Conservation (phyloP, 2,329 filamentous ascomycete species). For the Trichoderma endophyticum region DNA sequence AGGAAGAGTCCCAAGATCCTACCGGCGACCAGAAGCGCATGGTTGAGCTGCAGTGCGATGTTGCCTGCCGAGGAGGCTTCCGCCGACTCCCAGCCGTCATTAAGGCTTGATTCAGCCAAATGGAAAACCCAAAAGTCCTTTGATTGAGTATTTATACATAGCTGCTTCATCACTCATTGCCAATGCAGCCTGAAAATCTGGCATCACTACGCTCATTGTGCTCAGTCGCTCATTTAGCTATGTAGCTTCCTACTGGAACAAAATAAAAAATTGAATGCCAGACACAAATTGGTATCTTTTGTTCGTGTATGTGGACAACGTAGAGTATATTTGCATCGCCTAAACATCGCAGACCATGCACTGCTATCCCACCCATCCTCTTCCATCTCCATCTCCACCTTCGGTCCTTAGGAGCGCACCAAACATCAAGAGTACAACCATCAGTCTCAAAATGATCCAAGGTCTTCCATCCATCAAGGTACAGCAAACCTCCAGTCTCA, state of each 20-base stretch:
- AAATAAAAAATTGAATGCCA: not conserved
- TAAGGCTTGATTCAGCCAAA: not conserved
- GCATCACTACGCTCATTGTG: conserved; percentile 13
- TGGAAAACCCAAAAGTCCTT: not conserved
- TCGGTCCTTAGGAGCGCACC: not conserved
- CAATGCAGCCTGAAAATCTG: conserved; percentile 2
- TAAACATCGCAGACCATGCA: not conserved
- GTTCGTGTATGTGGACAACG: not conserved
- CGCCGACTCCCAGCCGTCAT: conserved; percentile 39
- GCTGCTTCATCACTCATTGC: conserved; percentile 2
- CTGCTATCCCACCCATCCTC: not conserved
- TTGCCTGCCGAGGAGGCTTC: conserved; percentile 65
- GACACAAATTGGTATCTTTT: not conserved
- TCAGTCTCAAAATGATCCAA: not conserved
- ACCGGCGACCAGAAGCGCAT: conserved; percentile 72
- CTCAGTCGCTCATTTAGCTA: conserved; percentile 13
- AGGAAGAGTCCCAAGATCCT: conserved; percentile 63
- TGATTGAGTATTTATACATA: not conserved
- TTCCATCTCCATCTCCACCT: not conserved
- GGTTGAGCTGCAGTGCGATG: conserved; percentile 63
- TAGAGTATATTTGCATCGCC: not conserved
- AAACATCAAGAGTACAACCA: not conserved
- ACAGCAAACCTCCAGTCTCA: not conserved
- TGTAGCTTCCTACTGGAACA: not conserved
- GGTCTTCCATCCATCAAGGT: not conserved